Evolutionary conservation across 2,329 filamentous ascomycete species (phyloP).

Genomic region (Aspergillus persii): DNA sequence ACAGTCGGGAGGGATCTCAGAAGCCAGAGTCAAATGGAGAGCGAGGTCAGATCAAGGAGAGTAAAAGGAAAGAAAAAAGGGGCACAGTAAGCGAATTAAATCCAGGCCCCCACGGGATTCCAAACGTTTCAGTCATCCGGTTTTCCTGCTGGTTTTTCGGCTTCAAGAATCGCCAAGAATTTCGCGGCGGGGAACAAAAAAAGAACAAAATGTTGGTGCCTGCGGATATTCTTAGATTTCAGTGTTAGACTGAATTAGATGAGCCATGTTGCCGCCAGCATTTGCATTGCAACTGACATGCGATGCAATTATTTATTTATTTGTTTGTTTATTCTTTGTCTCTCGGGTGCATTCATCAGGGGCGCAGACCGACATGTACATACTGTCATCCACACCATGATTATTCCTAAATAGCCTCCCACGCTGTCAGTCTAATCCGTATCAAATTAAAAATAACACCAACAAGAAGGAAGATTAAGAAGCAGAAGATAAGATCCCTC

Average conservation of each 20-base stretch:
- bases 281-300: too few relatives aligned
- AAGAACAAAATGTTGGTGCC: neutral
- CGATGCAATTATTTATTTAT: too few relatives aligned
- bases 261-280: too few relatives aligned
- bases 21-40: neutral
- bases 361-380: too few relatives aligned
- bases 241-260: too few relatives aligned
- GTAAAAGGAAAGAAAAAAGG: neutral
- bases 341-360: too few relatives aligned
- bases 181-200: neutral
- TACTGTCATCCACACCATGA: too few relatives aligned
- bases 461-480: neutral
- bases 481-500: neutral
- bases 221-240: neutral
- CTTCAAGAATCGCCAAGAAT: neutral
- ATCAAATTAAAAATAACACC: too few relatives aligned
- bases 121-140: neutral
- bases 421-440: too few relatives aligned
- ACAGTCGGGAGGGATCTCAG: neutral
- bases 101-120: neutral
- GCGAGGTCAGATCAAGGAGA: neutral
- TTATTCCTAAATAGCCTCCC: too few relatives aligned
- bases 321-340: too few relatives aligned
- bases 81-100: neutral
- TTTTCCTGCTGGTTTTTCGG: too few relatives aligned